phyloP scores from a whole-genome alignment of 176 grass and related monocot genomes.

The Lolium multiflorum region DNA sequence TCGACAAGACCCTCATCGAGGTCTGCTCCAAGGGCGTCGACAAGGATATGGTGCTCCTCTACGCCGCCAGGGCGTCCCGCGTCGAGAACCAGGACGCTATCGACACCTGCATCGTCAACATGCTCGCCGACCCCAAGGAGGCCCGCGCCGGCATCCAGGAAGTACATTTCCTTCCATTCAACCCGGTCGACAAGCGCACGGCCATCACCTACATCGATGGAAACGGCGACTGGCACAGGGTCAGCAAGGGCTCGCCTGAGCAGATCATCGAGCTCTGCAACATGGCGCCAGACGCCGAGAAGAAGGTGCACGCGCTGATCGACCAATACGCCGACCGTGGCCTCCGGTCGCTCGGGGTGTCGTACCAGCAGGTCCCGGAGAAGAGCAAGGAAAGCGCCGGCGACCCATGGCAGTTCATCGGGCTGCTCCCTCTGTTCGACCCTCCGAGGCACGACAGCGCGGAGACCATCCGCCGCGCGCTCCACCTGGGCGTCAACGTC shows the following conservation, averaged over 20 bases:
- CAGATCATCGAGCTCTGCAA: slow-evolving; percentile 96
- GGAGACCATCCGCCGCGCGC: slow-evolving; percentile 85
- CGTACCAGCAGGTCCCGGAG: slow-evolving; percentile 79
- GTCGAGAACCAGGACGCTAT: slow-evolving; percentile 99
- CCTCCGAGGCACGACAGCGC: slow-evolving; percentile 93
- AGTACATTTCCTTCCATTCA: slow-evolving; percentile 92
- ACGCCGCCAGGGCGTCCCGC: slow-evolving; percentile 76
- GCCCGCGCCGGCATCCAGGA: slow-evolving; percentile 83
- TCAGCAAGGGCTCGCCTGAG: slow-evolving; percentile 92
- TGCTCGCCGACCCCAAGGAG: slow-evolving; percentile 87
- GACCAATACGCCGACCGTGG: slow-evolving; percentile 74
- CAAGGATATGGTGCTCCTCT: slow-evolving; percentile 81
- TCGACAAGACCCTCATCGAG: slow-evolving; percentile 90
- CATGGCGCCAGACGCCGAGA: slow-evolving; percentile 57
- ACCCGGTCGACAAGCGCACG: slow-evolving; percentile 92
- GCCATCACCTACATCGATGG: slow-evolving; percentile 92
- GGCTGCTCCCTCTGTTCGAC: slow-evolving; percentile 83
- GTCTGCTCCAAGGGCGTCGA: slow-evolving; percentile 76
- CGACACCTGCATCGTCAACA: slow-evolving; percentile 87
- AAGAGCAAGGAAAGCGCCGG: slow-evolving; percentile 74
- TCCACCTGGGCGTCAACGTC: slow-evolving; percentile 81
- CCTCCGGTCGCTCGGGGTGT: slow-evolving; percentile 76
- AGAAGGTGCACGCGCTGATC: slow-evolving; percentile 74
- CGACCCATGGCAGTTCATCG: slow-evolving; percentile 84
- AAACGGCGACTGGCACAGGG: slow-evolving; percentile 82